Percentiles rank a stretch among this genome's conserved stretches.
Evolutionary conservation across 208 protist genomes (phyloP).

Genomic region (Leishmania gerbilli): DNA sequence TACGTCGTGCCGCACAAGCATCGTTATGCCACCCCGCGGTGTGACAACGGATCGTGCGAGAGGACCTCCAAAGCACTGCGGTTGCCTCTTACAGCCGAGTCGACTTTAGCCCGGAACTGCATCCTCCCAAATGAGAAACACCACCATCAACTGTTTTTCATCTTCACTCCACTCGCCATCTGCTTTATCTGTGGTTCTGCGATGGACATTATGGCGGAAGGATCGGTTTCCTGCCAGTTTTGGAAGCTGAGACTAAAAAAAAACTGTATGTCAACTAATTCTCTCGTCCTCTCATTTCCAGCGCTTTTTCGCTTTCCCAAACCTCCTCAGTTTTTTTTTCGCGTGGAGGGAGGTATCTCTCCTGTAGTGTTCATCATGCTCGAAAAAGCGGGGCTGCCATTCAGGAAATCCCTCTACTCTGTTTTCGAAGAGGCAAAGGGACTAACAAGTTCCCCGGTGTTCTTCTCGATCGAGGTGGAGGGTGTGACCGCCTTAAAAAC

Average conservation of each 20-base stretch:
- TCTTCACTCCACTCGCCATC: neutral
- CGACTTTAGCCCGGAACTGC: neutral
- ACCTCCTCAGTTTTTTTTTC: neutral
- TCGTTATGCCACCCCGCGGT: neutral
- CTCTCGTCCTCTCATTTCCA: neutral
- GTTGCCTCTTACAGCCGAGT: neutral
- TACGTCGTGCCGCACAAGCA: neutral
- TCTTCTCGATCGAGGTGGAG: slow-evolving; percentile 21
- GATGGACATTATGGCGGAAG: neutral
- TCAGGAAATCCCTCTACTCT: slow-evolving; percentile 7
- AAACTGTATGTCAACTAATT: neutral
- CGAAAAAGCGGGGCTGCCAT: slow-evolving; percentile 18
- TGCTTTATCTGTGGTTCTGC: neutral
- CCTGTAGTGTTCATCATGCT: slow-evolving; percentile 19
- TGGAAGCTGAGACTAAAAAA: too few relatives aligned
- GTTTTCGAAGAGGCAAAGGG: slow-evolving; percentile 11
- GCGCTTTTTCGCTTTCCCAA: neutral
- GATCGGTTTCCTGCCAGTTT: neutral
- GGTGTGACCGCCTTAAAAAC: neutral
- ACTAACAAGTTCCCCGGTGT: slow-evolving; percentile 6
- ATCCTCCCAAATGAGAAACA: neutral
- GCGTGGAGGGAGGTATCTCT: too few relatives aligned
- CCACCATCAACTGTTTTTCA: neutral
- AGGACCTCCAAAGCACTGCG: neutral
- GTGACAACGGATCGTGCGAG: neutral